phyloP scores from a whole-genome alignment of 1,284 basidiomycete species.

The Lentinula novae-zelandiae region DNA sequence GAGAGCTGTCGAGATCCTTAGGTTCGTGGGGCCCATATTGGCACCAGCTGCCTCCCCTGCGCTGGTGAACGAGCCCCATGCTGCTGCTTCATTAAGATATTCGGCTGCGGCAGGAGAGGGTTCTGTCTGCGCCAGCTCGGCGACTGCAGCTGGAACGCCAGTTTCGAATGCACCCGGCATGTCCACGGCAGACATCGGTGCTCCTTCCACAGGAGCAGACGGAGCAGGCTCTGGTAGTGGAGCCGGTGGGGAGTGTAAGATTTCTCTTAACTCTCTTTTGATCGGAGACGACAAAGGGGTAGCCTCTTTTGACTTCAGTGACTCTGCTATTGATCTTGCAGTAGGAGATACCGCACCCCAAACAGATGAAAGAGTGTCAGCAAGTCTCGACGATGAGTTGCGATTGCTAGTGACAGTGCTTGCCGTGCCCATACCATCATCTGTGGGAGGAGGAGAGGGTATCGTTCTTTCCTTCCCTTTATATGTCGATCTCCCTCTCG shows the following conservation, averaged over 20 bases:
- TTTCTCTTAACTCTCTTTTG: conserved; percentile 3
- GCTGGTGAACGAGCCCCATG: conserved; percentile 3
- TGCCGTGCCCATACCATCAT: not conserved
- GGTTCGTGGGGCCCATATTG: not conserved
- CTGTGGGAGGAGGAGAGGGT: not conserved
- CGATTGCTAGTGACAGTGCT: conserved; percentile 9
- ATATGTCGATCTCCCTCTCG: conserved; percentile 2
- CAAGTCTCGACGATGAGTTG: conserved; percentile 9
- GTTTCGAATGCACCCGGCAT: not conserved
- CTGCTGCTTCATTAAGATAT: not conserved
- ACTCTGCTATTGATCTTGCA: conserved; percentile 10
- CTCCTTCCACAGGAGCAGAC: not conserved
- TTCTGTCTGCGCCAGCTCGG: not conserved
- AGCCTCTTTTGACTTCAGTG: conserved; percentile 10
- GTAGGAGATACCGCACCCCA: conserved; percentile 15
- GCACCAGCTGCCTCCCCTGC: conserved; percentile 3
- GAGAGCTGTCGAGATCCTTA: conserved; percentile 3
- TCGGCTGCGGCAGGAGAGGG: not conserved
- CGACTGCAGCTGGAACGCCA: not conserved
- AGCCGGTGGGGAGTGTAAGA: not conserved
- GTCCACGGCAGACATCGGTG: not conserved
- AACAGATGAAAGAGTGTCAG: conserved; percentile 15
- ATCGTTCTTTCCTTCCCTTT: conserved; percentile 9
- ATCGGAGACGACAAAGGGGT: conserved; percentile 9
- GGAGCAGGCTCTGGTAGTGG: not conserved